These are phyloP conservation scores for Puccinia hordei DNA, from an alignment of 1,284 basidiomycete species.

Conservation along the genomic window DNA sequence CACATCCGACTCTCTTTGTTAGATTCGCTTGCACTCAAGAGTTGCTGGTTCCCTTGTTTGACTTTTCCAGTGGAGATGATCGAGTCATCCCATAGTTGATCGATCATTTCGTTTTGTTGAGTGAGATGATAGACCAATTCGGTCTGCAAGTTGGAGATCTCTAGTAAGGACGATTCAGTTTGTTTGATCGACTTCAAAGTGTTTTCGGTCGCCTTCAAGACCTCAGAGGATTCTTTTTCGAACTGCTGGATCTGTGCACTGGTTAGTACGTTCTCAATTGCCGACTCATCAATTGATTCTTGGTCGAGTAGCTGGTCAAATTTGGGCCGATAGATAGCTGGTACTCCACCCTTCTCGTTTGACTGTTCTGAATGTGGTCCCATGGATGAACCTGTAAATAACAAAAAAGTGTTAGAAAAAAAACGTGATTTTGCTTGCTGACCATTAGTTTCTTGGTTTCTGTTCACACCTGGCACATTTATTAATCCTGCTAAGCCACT, in stretches of 20 bases:
- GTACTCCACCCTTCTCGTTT: constrained; percentile 51
- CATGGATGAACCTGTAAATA: constrained; percentile 22
- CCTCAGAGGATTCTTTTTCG: constrained; percentile 81
- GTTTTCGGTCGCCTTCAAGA: constrained; percentile 77
- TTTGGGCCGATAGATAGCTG: constrained; percentile 56
- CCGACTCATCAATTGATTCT: constrained; percentile 63
- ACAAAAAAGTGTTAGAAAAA: not conserved
- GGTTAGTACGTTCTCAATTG: constrained; percentile 70
- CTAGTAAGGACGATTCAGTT: constrained; percentile 81
- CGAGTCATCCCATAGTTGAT: constrained; percentile 84
- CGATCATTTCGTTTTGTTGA: constrained; percentile 82
- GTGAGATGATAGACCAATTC: constrained; percentile 82
- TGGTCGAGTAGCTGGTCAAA: constrained; percentile 59
- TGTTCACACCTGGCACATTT: constrained; percentile 50
- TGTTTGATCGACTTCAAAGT: constrained; percentile 81
- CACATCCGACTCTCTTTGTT: constrained; percentile 79
- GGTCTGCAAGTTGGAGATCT: constrained; percentile 85
- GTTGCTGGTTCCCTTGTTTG: constrained; percentile 80
- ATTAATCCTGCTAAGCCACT: constrained; percentile 67
- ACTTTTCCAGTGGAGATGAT: constrained; percentile 78
- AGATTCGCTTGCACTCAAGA: constrained; percentile 76
- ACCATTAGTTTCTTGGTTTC: constrained; percentile 24
- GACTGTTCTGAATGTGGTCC: constrained; percentile 5
- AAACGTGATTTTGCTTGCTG: not conserved
- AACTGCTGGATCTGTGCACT: constrained; percentile 85